A percentile compares a stretch with the other conserved stretches of the same genome.
Evolutionary conservation across 805 yeast species (phyloP).

Genomic region (Priceomyces carsonii): DNA sequence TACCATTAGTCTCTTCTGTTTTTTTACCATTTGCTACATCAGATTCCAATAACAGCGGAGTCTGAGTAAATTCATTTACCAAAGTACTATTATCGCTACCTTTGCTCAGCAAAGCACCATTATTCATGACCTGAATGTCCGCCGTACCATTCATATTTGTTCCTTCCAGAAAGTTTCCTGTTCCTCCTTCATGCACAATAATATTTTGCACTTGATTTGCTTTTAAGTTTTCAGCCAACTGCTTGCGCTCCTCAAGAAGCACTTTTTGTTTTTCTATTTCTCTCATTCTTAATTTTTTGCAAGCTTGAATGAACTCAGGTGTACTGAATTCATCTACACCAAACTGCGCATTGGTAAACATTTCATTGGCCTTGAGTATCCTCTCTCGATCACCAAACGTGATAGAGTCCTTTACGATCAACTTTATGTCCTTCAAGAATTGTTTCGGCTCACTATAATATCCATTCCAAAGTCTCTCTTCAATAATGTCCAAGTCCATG

Average conservation of each 20-base stretch:
- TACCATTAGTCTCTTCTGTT: neutral
- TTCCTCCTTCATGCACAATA: too few species aligned
- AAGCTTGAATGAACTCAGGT: slow-evolving; percentile 72
- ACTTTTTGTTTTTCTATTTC: slow-evolving; percentile 56
- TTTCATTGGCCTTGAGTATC: slow-evolving; percentile 79
- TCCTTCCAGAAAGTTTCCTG: too few species aligned
- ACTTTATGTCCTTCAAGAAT: slow-evolving; percentile 78
- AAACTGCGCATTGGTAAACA: slow-evolving; percentile 95
- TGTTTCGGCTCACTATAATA: slow-evolving; percentile 91
- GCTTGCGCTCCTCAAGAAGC: slow-evolving; percentile 37
- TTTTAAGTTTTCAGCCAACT: slow-evolving; percentile 25
- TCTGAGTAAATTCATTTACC: too few species aligned
- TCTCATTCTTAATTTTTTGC: slow-evolving; percentile 69
- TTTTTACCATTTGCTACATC: slow-evolving; percentile 4
- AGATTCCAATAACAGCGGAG: too few species aligned
- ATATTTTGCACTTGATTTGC: too few species aligned
- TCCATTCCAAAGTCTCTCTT: slow-evolving; percentile 96
- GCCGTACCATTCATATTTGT: too few species aligned
- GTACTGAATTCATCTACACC: slow-evolving; percentile 85
- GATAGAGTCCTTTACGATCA: slow-evolving; percentile 78
- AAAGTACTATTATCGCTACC: too few species aligned
- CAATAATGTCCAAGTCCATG: slow-evolving; percentile 92
- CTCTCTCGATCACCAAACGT: slow-evolving; percentile 83
- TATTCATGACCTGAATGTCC: too few species aligned
- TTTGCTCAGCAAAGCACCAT: too few species aligned